Percentiles rank a stretch among this genome's conserved stretches.
Conservation (phyloP, 2,329 filamentous ascomycete species). For the Escovopsis weberi region DNA sequence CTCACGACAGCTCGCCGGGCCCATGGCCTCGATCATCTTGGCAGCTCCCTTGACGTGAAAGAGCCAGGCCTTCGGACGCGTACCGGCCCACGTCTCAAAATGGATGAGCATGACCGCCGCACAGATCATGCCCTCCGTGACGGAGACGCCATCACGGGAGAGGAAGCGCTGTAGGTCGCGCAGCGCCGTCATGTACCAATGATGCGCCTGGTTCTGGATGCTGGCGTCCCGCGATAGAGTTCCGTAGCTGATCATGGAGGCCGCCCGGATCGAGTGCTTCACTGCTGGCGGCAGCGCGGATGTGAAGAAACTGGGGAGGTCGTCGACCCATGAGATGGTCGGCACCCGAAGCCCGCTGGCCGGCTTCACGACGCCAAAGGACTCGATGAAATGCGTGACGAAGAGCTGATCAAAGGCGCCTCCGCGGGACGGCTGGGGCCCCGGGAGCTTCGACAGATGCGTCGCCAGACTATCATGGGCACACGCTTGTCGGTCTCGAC, state of each 20-base stretch:
- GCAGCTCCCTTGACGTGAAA: conserved; percentile 5
- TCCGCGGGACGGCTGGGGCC: conserved; percentile 1
- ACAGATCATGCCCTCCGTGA: conserved; percentile 4
- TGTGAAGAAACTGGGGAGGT: conserved; percentile 3
- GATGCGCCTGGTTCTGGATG: conserved; percentile 5
- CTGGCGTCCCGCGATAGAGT: not conserved
- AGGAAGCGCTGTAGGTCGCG: not conserved
- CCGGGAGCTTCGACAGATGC: not conserved
- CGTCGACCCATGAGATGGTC: conserved; percentile 4
- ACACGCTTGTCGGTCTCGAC: not conserved
- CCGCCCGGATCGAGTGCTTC: conserved; percentile 4
- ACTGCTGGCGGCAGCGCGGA: not conserved
- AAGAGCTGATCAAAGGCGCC: conserved; percentile 7
- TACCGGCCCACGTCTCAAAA: conserved; percentile 6
- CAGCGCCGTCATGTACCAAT: conserved; percentile 6
- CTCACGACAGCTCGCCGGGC: conserved; percentile 3
- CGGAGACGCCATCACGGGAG: not conserved
- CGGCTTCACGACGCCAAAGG: conserved; percentile 1
- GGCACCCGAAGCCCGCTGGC: not conserved
- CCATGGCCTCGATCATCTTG: conserved; percentile 4
- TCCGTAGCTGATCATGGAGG: conserved; percentile 7
- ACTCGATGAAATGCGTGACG: conserved; percentile 7
- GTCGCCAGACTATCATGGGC: not conserved
- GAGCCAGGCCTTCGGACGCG: conserved; percentile 4
- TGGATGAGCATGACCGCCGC: conserved; percentile 8